These are phyloP conservation scores for Cercospora sp. DNA, from an alignment of 2,329 filamentous ascomycete genomes.

Conservation along the genomic window DNA sequence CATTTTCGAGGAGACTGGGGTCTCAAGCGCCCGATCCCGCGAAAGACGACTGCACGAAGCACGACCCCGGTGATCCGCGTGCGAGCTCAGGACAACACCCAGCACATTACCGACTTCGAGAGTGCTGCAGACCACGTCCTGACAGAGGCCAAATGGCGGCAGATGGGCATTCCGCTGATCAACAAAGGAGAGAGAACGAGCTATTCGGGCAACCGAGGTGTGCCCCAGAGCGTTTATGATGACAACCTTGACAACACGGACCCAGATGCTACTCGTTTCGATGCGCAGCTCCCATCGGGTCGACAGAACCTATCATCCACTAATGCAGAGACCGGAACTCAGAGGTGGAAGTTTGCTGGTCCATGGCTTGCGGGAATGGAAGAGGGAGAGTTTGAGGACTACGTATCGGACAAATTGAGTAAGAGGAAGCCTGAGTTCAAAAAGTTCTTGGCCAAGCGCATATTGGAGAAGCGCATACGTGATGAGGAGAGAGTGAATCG, in stretches of 20 bases:
- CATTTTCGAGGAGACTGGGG: conserved; percentile 85
- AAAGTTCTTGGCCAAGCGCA: conserved; percentile 32
- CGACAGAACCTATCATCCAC: not conserved
- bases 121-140: conserved; percentile 79
- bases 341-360: conserved; percentile 59
- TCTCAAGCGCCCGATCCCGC: conserved; percentile 78
- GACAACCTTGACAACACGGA: conserved; percentile 47
- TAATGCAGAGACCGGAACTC: conserved; percentile 25
- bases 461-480: conserved; percentile 28
- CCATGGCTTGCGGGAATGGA: conserved; percentile 60
- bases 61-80: conserved; percentile 75
- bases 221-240: conserved; percentile 43
- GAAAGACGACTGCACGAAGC: conserved; percentile 66
- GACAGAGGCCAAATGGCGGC: conserved; percentile 81
- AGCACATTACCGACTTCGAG: conserved; percentile 85
- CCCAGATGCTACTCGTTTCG: conserved; percentile 18
- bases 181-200: conserved; percentile 40
- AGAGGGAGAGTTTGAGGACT: conserved; percentile 56
- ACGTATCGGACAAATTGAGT: conserved; percentile 44
- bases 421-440: conserved; percentile 38
- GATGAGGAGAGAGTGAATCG: conserved; percentile 24
- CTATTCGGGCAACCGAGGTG: conserved; percentile 17
- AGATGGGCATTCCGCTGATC: conserved; percentile 72
- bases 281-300: not conserved
- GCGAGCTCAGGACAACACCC: conserved; percentile 75